phyloP scores from a whole-genome alignment of 768 basidiomycete genomes.

The Leccinum boreale region DNA sequence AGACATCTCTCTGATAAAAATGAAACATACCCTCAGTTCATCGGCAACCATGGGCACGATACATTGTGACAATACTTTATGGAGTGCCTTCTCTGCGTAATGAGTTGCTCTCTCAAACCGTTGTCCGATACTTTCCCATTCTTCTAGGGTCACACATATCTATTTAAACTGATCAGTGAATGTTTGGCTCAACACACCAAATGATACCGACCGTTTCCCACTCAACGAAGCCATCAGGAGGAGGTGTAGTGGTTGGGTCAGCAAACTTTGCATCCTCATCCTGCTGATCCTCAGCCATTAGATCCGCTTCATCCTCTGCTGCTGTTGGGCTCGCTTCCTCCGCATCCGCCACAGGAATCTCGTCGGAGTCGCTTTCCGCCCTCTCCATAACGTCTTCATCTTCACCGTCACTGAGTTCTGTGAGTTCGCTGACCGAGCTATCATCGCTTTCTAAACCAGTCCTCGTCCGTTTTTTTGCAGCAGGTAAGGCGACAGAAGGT shows the following conservation, averaged over 20 bases:
- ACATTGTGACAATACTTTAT: constrained; percentile 59
- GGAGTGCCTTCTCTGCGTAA: constrained; percentile 76
- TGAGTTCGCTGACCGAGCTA: constrained; percentile 69
- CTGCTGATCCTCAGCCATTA: constrained; percentile 5
- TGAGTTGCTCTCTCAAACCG: constrained; percentile 75
- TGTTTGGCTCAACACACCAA: neutral
- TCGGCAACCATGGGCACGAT: constrained; percentile 71
- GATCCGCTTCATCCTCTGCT: neutral
- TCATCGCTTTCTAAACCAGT: constrained; percentile 62
- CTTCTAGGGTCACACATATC: constrained; percentile 79
- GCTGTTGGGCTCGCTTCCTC: constrained; percentile 1
- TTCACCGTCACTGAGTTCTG: constrained; percentile 59
- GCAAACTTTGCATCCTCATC: neutral
- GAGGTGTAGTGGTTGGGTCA: constrained; percentile 5
- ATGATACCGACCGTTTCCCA: constrained; percentile 79
- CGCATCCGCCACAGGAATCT: neutral
- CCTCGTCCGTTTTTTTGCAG: constrained; percentile 26
- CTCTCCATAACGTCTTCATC: constrained; percentile 30
- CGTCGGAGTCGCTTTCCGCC: constrained; percentile 4
- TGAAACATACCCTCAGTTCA: constrained; percentile 52
- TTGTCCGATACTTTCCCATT: constrained; percentile 81
- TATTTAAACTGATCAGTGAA: constrained; percentile 28
- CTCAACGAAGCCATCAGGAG: constrained; percentile 64
- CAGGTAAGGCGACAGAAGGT: constrained; percentile 5
- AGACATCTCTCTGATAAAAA: neutral